Evolutionary conservation across 148 eudicot genomes (phyloP), one percentile per base, ranked within the genome.

Genomic region (Camellia granthamiana): DNA sequence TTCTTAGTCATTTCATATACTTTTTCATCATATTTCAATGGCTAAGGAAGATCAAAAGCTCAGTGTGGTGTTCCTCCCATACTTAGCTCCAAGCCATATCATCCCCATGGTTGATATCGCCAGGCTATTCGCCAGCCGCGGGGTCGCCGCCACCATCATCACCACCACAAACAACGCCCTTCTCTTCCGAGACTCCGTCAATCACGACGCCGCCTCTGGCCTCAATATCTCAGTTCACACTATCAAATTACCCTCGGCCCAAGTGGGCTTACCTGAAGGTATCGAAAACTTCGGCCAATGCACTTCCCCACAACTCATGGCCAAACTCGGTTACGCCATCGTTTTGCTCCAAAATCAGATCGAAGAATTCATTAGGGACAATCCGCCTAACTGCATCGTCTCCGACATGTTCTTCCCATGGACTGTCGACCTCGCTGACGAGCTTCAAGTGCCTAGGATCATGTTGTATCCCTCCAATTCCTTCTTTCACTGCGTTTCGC

Each of bases 31-130:
- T 0, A 30, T 30, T 30, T 30, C 38, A 30, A 21, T 51, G 49
- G 47, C 61, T 19, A 72, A 4, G 9, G 16, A 60, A 13, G 21
- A 61, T 55, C 18, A 6, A 1, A 79, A 69, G 18, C 79, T 84
- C 43, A 81, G 81, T 8, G 84, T 84, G 30, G 60, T 79, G 75
- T 81, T 86, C 83, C 80, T 88, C 18, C 92, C 90, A 5, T 74
- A 86, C 4, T 81, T 88, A 84, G 77, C 85, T 0, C 82, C 90
- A 5, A 88, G 92, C 83, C 92, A 90, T 75, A 64, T 82, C 69
- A 84, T 86, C 78, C 92, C 92, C 18, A 71, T 75, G 41, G 52
- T 88, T 18, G 89, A 88, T 83, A 78, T 78, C 0, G 87, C 86
- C 1, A 80, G 84, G 23, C 86, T 85, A 5, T 85, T 88, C 11